These are phyloP conservation scores for Geotrichum siamense DNA, from an alignment of 1,139 yeast genomes.

Conservation along the genomic window DNA sequence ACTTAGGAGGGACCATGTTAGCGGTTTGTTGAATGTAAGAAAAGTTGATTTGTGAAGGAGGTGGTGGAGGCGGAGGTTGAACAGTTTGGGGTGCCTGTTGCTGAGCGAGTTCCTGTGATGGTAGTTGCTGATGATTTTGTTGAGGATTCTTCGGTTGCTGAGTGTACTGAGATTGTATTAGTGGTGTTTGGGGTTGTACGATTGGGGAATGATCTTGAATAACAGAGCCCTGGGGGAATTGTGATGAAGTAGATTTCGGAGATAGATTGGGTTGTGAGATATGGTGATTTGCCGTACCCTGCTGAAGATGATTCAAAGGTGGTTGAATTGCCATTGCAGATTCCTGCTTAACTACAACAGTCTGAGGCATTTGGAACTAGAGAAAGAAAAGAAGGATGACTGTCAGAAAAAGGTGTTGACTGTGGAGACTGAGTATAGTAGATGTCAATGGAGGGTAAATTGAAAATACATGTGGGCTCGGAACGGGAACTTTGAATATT, in stretches of 20 bases:
- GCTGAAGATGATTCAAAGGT: neutral
- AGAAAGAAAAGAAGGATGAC: constrained; percentile 2
- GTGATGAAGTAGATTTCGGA: too few relatives aligned
- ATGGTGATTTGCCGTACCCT: neutral
- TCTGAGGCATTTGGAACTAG: neutral
- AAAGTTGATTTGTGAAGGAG: constrained; percentile 1
- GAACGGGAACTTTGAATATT: too few relatives aligned
- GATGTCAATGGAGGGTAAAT: neutral
- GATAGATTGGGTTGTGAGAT: neutral
- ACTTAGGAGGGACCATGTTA: constrained; percentile 34
- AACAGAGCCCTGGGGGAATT: too few relatives aligned
- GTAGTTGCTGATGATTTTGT: neutral
- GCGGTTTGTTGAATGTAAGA: constrained; percentile 5
- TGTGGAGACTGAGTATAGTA: too few relatives aligned
- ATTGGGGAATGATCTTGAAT: too few relatives aligned
- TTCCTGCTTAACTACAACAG: constrained; percentile 2
- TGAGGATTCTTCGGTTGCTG: neutral
- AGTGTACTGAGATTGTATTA: neutral
- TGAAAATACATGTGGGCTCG: too few relatives aligned
- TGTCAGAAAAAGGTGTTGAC: too few relatives aligned
- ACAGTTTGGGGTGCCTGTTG: neutral
- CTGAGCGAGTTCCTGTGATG: neutral
- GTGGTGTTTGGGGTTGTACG: neutral
- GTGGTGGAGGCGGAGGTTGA: neutral
- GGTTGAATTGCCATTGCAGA: neutral